Base-by-base conservation (phyloP, 164 flowering plant species). In the Piper longum region DNA sequence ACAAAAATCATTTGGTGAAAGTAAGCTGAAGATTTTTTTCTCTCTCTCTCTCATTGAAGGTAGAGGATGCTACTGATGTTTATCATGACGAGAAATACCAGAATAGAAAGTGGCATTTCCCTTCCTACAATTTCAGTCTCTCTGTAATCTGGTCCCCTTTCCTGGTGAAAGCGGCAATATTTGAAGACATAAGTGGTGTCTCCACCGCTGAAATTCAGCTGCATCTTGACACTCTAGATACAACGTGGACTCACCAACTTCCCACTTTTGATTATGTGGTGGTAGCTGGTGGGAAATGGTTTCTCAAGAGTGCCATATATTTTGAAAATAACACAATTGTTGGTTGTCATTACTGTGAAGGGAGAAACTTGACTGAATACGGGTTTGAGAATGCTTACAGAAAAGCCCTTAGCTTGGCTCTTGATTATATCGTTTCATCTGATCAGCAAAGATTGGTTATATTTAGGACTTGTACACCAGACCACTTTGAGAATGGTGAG, bases 221-320 rank as follows among this genome's bases (percentile, higher is more conserved):
- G 54, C 82, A 89, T 67, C 79, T 91, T 5, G 99, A 95, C 70
- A 64, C 78, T 59, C 83, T 85, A 4, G 96, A 95, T 63, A 64
- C 69, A 43, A 75, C 70, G 57, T 95, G 99, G 99, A 75, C 73
- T 1, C 61, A 71, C 54, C 72, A 73, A 43, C 89, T 62, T 73
- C 66, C 67, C 17, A 77, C 64, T 63, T 72, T 85, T 16, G 85
- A 95, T 71, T 91, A 84, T 74, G 65, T 82, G 65, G 71, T 84
- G 16, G 78, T 91, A 64, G 81, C 93, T 1, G 91, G 82, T 17
- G 99, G 99, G 43, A 83, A 95, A 77, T 95, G 99, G 99, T 95
- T 83, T 66, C 84, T 88, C 62, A 95, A 91, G 75, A 70, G 88
- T 6, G 82, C 96, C 54, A 76, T 95, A 40, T 87, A 84, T 78